Evolutionary conservation across 805 yeast species (phyloP).

Genomic region (Vanderwaltozyma verrucispora): DNA sequence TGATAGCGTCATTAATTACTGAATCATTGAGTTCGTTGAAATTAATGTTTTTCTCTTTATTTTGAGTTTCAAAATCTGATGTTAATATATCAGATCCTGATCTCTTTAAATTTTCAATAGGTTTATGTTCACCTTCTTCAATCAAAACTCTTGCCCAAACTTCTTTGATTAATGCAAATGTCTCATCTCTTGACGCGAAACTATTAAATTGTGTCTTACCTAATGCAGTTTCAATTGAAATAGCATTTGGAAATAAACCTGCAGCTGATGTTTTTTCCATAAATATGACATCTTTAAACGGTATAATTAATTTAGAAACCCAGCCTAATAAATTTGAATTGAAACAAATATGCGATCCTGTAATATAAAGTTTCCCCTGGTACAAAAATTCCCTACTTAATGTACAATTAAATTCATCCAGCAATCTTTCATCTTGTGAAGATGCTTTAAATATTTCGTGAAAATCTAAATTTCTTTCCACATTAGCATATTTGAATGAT

Average conservation of each 20-base stretch:
- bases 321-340: constrained; percentile 75
- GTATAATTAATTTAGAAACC: constrained; percentile 62
- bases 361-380: constrained; percentile 79
- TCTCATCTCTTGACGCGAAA: constrained; percentile 70
- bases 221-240: constrained; percentile 53
- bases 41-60: too few species aligned
- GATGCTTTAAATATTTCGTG: constrained; percentile 63
- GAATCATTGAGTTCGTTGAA: constrained; percentile 8
- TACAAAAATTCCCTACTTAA: constrained; percentile 73
- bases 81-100: neutral
- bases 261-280: constrained; percentile 74
- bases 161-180: constrained; percentile 55
- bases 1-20: constrained; percentile 27
- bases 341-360: constrained; percentile 73
- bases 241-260: constrained; percentile 76
- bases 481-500: constrained; percentile 51
- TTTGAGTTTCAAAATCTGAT: neutral
- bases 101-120: neutral
- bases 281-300: constrained; percentile 52
- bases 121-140: constrained; percentile 1
- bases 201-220: constrained; percentile 77
- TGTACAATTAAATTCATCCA: constrained; percentile 90
- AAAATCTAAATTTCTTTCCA: constrained; percentile 60
- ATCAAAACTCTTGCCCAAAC: constrained; percentile 42
- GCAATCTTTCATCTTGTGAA: constrained; percentile 56